phyloP scores from a whole-genome alignment of 805 yeast genomes.

The Naumovozyma baii region DNA sequence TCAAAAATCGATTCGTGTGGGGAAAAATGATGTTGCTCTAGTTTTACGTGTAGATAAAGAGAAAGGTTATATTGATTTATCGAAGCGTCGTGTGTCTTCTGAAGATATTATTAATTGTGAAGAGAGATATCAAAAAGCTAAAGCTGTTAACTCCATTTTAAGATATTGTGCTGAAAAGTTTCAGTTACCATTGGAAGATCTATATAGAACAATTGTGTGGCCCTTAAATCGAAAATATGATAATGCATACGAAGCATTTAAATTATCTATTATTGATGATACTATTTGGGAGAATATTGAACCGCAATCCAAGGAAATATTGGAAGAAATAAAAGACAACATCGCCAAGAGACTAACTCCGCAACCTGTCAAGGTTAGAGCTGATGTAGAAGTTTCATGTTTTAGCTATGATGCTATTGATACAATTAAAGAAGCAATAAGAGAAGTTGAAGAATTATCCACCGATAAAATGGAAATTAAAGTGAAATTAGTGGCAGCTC shows the following conservation, averaged over 20 bases:
- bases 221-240: slow-evolving; percentile 92
- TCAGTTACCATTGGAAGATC: slow-evolving; percentile 71
- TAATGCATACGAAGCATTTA: slow-evolving; percentile 95
- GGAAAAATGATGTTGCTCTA: slow-evolving; percentile 96
- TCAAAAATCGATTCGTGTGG: slow-evolving; percentile 94
- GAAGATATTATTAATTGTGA: slow-evolving; percentile 97
- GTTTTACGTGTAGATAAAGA: slow-evolving; percentile 97
- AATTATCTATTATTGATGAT: slow-evolving; percentile 84
- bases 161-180: slow-evolving; percentile 98
- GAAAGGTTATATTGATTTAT: slow-evolving; percentile 94
- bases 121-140: slow-evolving; percentile 91
- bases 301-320: slow-evolving; percentile 63
- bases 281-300: slow-evolving; percentile 71
- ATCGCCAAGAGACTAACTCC: slow-evolving; percentile 93
- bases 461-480: slow-evolving; percentile 82
- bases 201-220: slow-evolving; percentile 92
- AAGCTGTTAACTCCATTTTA: slow-evolving; percentile 95
- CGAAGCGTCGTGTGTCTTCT: slow-evolving; percentile 95
- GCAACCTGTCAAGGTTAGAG: slow-evolving; percentile 94
- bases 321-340: slow-evolving; percentile 77
- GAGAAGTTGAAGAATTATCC: slow-evolving; percentile 74
- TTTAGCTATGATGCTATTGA: slow-evolving; percentile 96
- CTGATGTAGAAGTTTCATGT: slow-evolving; percentile 97
- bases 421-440: slow-evolving; percentile 84
- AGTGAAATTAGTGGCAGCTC: slow-evolving; percentile 95